Base-by-base conservation (phyloP, 2,329 filamentous ascomycete species). In the Setomelanomma holmii region DNA sequence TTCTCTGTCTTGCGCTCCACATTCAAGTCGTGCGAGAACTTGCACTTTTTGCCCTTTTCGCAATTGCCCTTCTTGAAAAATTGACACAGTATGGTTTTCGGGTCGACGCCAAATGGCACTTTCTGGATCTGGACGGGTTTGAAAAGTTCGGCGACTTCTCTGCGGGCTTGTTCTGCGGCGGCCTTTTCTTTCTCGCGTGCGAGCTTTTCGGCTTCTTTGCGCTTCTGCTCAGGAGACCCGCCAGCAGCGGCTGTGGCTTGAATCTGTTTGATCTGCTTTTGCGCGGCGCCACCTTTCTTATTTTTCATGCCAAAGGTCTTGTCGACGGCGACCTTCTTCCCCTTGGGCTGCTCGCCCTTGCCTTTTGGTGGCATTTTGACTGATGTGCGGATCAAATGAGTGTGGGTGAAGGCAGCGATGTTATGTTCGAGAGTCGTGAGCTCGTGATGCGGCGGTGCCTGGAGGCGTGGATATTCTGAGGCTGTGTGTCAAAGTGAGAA, bases 301-400 rank as follows among this genome's bases (percentile, higher is more conserved):
- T 99, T 99, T 81, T 99, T 99, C 95, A 99, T 98, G 68, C 95
- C 95, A 83, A 99, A 99, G 42, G 95, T 96, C 80, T 93, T 95
- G 82, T 99, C 95, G 58, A 95, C 91, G 59, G 92, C 90, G 39
- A 82, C 69, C 79, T 91, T 91, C 65, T 75, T 73, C 63, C 76
- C 75, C 69, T 79, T 78, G 51, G 79, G 77, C 60, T 77, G 73
- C 42, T 76, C 73, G 56, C 62, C 64, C 68, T 78, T 78, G 56
- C 73, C 72, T 75, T 92, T 92, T 53, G 89, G 89, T 75, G 89
- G 80, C 89, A 93, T 92, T 68, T 68, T 86, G 80, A 53, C 46
- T 20, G 36, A 11, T 16, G 41, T 41, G 11, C 16, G 51, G 23
- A 36, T 20, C 27, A 49, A 49, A 49, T 49, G 56, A 56, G 42